A percentile compares a stretch with the other conserved stretches of the same genome.
Evolutionary conservation across 1,284 basidiomycete genomes (phyloP).

Genomic region (Pseudozyma tsukubaensis): DNA sequence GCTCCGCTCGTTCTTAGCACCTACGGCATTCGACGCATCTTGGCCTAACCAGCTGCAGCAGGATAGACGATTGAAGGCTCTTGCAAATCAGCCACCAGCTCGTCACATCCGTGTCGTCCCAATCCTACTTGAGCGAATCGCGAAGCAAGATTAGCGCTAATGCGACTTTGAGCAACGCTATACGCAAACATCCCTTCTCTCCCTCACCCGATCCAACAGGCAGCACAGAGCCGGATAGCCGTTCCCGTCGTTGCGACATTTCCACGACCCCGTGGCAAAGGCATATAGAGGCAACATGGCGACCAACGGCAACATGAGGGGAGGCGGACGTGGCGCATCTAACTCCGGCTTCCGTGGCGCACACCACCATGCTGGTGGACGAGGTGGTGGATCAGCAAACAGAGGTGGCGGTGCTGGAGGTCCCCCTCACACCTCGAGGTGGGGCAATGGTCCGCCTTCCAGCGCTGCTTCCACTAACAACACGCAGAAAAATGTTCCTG

Average conservation of each 20-base stretch:
- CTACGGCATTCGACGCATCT: no score
- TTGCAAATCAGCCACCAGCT: no score
- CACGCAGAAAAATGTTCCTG: slow-evolving; percentile 20
- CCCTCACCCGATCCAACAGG: not conserved
- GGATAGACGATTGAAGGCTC: no score
- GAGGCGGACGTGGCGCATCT: slow-evolving; percentile 26
- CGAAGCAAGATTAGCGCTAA: not conserved
- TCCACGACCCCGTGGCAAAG: not conserved
- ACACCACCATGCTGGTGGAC: slow-evolving; percentile 24
- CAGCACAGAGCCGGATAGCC: not conserved
- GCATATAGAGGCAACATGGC: slow-evolving; percentile 27
- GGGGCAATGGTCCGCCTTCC: slow-evolving; percentile 42
- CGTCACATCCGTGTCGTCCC: no score
- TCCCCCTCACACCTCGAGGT: slow-evolving; percentile 32
- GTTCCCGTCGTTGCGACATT: not conserved
- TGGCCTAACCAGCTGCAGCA: no score
- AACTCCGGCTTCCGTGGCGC: slow-evolving; percentile 26
- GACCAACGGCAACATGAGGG: slow-evolving; percentile 33
- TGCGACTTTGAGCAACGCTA: slow-evolving; percentile 5
- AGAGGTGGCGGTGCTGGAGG: slow-evolving; percentile 27
- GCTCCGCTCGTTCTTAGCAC: no score
- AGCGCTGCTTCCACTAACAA: slow-evolving; percentile 13
- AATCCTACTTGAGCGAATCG: no score
- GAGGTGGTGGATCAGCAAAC: slow-evolving; percentile 30
- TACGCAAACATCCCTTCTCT: not conserved